Base-by-base conservation (phyloP, 2,329 filamentous ascomycete species). In the Fusarium tuaranense region DNA sequence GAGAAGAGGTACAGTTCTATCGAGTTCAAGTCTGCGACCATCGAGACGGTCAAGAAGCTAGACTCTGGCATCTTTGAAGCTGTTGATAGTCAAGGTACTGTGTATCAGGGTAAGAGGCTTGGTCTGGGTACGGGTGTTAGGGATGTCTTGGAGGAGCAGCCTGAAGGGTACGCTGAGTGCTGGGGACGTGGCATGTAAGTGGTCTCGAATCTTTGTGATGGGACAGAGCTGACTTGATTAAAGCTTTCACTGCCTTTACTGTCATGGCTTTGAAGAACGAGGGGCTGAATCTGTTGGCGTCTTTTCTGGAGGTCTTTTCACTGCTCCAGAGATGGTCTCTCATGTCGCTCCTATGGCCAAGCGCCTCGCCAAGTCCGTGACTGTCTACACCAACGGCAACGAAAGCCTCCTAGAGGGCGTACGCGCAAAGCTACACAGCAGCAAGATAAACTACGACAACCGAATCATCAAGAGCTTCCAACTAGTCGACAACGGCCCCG, bases 241-340 rank as follows among this genome's bases (percentile, higher is more conserved):
- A 48, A 87, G 85, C 53, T 91, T 88, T 72, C 89, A 91, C 74
- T 92, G 89, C 73, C 84, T 91, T 1, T 90, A 88, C 74, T 92
- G 89, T 78, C 85, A 91, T 71, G 90, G 90, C 6, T 91, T 85
- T 77, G 90, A 92, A 71, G 87, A 91, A 61, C 83, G 86, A 16
- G 88, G 87, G 2, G 78, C 80, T 4, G 75, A 81, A 0, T 86
- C 86, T 0, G 84, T 84, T 0, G 88, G 87, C 1, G 76, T 90
- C 5, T 82, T 91, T 4, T 86, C 85, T 2, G 81, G 82, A 13
- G 85, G 82, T 2, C 72, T 81, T 53, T 57, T 83, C 16, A 79
- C 78, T 6, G 76, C 74, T 9, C 53, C 81, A 0, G 72, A 79
- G 12, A 78, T 83, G 58, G 81, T 85, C 8, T 69, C 82, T 0